Percentiles rank a stretch among this genome's conserved stretches.
Conservation (phyloP, 148 eudicot genomes). For the Agrostemma githago region DNA sequence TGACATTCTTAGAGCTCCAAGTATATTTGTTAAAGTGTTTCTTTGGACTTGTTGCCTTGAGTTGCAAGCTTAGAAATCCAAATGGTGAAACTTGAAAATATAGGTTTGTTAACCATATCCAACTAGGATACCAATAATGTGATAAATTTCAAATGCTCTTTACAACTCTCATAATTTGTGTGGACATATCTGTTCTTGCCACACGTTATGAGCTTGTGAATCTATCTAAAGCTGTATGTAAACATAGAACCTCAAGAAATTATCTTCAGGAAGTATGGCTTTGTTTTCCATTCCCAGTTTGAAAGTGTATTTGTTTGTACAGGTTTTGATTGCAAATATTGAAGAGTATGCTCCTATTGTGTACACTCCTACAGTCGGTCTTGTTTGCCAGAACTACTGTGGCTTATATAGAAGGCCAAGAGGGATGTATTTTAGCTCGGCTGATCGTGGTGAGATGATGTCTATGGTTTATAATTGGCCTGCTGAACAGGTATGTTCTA, state of each 20-base stretch:
- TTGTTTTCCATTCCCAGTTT: neutral
- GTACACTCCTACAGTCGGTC: conserved; percentile 96
- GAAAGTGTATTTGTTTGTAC: conserved; percentile 18
- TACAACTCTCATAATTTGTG: neutral
- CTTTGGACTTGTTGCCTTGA: neutral
- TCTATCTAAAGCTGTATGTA: neutral
- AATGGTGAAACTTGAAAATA: neutral
- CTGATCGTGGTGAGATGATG: conserved; percentile 99
- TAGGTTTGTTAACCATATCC: neutral
- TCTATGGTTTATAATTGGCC: conserved; percentile 99
- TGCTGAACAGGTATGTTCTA: conserved; percentile 69
- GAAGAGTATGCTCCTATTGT: conserved; percentile 98
- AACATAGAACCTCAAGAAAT: neutral
- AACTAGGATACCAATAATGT: neutral
- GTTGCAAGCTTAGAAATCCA: neutral
- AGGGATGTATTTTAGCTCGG: conserved; percentile 94
- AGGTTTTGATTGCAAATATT: conserved; percentile 86
- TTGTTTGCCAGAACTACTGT: conserved; percentile 92
- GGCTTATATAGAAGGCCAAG: conserved; percentile 95
- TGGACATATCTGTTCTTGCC: neutral
- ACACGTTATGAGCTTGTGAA: neutral
- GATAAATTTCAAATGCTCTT: neutral
- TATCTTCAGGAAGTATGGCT: neutral
- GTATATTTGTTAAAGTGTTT: neutral
- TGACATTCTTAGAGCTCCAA: neutral